A percentile compares a stretch with the other conserved stretches of the same genome.
Conservation (phyloP, 257 asterid genomes). For the Coffea canephora region DNA sequence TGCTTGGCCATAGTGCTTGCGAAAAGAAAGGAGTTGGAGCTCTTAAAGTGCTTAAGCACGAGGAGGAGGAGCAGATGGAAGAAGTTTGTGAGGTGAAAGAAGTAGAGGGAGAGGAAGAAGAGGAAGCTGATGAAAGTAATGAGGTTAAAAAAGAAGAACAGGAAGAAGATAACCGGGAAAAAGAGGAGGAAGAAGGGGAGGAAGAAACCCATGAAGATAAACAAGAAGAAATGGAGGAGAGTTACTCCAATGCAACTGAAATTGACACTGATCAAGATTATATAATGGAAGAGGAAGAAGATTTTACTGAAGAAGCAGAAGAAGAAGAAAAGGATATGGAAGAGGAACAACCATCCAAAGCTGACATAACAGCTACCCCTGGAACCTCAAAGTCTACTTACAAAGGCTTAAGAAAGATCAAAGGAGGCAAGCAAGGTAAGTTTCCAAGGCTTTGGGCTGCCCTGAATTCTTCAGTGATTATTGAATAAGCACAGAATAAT, state of each 20-base stretch:
- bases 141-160: too few species aligned
- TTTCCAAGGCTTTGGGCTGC: too few species aligned
- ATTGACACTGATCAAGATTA: not conserved
- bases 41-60: too few species aligned
- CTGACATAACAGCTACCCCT: too few species aligned
- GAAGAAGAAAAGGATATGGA: too few species aligned
- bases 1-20: constrained; percentile 3
- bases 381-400: too few species aligned
- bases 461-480: too few species aligned
- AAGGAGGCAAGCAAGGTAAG: too few species aligned
- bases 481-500: too few species aligned
- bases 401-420: too few species aligned
- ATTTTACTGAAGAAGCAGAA: not conserved
- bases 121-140: not conserved
- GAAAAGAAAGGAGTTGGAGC: not conserved
- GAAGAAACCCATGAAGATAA: too few species aligned
- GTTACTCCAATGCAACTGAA: not conserved
- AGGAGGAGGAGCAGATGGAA: not conserved
- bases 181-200: not conserved
- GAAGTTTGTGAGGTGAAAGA: not conserved
- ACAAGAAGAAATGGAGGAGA: not conserved
- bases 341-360: too few species aligned
- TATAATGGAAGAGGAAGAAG: not conserved
- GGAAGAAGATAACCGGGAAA: not conserved
- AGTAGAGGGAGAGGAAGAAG: not conserved